Evolutionary conservation across 192 early-diverging fungal genomes (phyloP), one percentile per base, ranked within the genome.

Genomic region (Fimicolochytrium jonesii): DNA sequence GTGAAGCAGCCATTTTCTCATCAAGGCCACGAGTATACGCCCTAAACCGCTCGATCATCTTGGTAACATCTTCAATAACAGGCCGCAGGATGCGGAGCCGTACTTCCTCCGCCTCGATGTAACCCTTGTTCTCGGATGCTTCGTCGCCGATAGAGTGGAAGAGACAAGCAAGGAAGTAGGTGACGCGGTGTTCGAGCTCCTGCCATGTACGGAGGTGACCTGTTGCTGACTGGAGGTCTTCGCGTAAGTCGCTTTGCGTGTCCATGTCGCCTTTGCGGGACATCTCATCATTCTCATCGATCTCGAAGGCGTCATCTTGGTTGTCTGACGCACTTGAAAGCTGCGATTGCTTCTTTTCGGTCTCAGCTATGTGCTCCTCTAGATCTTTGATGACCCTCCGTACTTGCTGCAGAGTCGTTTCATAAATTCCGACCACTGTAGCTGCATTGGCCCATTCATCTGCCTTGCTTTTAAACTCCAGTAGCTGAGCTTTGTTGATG

Each of bases 131-230:
- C 59, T 86, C 83, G 26, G 64, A 55, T 6, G 50, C 57, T 45
- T 77, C 67, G 49, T 73, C 59, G 73, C 72, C 53, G 17, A 86
- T 33, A 26, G 74, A 71, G 44, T 80, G 73, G 54, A 78, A 73
- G 20, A 78, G 61, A 32, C 77, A 75, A 1, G 87, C 87, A 11
- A 72, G 77, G 49, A 80, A 88, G 60, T 81, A 88, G 34, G 82
- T 47, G 11, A 77, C 53, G 4, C 75, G 77, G 67, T 88, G 87
- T 31, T 82, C 66, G 33, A 83, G 42, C 29, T 79, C 74, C 15
- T 74, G 68, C 64, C 73, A 82, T 3, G 56, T 48, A 5, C 55
- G 55, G 17, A 82, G 54, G 5, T 71, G 18, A n/a, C 17, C 49
- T 35, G 26, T 56, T 20, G 18, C 36, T 37, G 45, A 37, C n/a